A percentile compares a stretch with the other conserved stretches of the same genome.
phyloP scores from a whole-genome alignment of 129 eudicot species.

The Flaveria sonorensis region DNA sequence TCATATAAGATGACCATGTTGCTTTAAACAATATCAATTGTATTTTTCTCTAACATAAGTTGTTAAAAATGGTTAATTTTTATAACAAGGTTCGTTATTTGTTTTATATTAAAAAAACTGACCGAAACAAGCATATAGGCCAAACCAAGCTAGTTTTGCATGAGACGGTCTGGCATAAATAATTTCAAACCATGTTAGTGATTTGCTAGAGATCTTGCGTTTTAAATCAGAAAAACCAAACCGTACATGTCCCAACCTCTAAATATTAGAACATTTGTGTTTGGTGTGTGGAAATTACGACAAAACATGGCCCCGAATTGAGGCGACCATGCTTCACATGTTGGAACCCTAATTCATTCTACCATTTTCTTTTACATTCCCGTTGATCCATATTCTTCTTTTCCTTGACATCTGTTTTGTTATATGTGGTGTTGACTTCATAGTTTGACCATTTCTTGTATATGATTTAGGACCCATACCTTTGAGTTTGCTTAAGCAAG shows the following conservation, averaged over 20 bases:
- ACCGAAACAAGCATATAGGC: not conserved
- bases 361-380: not conserved
- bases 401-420: too few relatives aligned
- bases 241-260: not conserved
- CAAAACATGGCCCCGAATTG: not conserved
- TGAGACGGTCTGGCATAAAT: not conserved
- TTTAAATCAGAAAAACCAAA: not conserved
- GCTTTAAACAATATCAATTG: not conserved
- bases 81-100: not conserved
- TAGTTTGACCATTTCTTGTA: too few relatives aligned
- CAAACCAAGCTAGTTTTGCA: not conserved
- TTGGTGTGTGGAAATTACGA: not conserved
- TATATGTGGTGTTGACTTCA: too few relatives aligned
- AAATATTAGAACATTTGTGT: not conserved
- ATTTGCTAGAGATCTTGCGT: not conserved
- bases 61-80: not conserved
- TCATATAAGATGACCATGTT: not conserved
- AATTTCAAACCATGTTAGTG: not conserved
- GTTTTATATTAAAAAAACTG: not conserved
- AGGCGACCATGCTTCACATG: not conserved
- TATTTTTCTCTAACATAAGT: not conserved
- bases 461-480: too few relatives aligned
- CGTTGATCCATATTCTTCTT: too few relatives aligned
- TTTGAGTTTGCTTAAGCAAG: too few relatives aligned
- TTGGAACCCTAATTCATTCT: not conserved